A percentile compares a stretch with the other conserved stretches of the same genome.
phyloP scores from a whole-genome alignment of 257 asterid genomes.

The Petrea volubilis region DNA sequence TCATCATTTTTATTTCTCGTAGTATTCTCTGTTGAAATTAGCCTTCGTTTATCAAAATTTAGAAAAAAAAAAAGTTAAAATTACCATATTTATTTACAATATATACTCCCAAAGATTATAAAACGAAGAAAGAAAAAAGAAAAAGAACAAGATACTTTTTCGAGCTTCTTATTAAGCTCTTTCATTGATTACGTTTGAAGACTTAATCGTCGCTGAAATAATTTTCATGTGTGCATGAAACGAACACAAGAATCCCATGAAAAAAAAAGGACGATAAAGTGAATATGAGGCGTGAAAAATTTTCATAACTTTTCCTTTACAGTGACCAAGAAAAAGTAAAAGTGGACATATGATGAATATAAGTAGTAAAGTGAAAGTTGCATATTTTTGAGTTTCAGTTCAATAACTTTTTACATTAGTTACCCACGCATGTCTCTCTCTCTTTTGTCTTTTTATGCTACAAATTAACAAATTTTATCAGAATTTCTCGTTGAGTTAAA shows the following conservation, averaged over 20 bases:
- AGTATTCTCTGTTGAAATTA: too few species aligned
- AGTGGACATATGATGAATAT: neutral
- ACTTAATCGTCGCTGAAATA: too few species aligned
- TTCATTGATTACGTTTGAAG: too few species aligned
- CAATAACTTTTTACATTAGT: constrained; percentile 45
- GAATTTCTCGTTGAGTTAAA: neutral
- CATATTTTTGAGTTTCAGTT: neutral
- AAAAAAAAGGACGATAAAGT: constrained; percentile 7
- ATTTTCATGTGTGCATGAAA: too few species aligned
- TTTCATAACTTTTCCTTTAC: neutral
- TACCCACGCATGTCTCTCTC: constrained; percentile 30
- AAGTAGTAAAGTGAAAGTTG: neutral
- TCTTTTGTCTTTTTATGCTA: constrained; percentile 2
- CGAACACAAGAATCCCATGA: constrained; percentile 14
- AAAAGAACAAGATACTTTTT: too few species aligned
- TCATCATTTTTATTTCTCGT: too few species aligned
- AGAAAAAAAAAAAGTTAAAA: too few species aligned
- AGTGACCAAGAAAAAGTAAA: neutral
- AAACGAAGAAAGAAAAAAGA: too few species aligned
- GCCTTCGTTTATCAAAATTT: too few species aligned
- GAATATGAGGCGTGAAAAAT: constrained; percentile 13
- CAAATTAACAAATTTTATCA: neutral
- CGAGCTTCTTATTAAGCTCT: too few species aligned
- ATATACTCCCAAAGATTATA: too few species aligned
- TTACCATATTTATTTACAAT: too few species aligned